Evolutionary conservation across 441 rosid species (phyloP).

Genomic region (Erysimum cheiri): DNA sequence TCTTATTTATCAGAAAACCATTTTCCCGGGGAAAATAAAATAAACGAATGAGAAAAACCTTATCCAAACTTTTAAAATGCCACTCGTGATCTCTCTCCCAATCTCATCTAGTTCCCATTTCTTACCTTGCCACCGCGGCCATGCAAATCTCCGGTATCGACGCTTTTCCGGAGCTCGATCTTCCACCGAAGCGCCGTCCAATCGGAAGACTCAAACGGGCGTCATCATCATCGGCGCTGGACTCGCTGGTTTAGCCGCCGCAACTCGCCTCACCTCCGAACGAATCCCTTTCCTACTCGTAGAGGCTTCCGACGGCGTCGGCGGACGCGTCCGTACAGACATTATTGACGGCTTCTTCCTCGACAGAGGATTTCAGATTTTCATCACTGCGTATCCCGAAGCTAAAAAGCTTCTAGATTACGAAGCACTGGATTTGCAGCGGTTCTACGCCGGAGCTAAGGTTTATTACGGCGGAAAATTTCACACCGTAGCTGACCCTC

Average conservation of each 20-base stretch:
- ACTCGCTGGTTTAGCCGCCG: slow-evolving; percentile 90
- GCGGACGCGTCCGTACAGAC: slow-evolving; percentile 91
- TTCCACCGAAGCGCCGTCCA: slow-evolving; percentile 24
- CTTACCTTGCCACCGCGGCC: slow-evolving; percentile 33
- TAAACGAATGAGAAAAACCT: slow-evolving; percentile 23
- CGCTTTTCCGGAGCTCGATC: slow-evolving; percentile 37
- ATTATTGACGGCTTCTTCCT: slow-evolving; percentile 75
- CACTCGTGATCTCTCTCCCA: slow-evolving; percentile 42
- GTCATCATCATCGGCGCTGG: slow-evolving; percentile 84
- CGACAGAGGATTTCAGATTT: slow-evolving; percentile 95
- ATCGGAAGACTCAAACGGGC: slow-evolving; percentile 25
- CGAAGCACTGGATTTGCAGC: slow-evolving; percentile 54
- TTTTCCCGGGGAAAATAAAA: slow-evolving; percentile 20
- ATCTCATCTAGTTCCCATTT: slow-evolving; percentile 36
- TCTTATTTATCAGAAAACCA: neutral
- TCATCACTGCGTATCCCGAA: slow-evolving; percentile 92
- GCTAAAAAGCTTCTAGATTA: slow-evolving; percentile 77
- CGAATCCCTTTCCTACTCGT: slow-evolving; percentile 71
- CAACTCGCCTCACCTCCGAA: slow-evolving; percentile 61
- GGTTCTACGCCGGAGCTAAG: slow-evolving; percentile 82
- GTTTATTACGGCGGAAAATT: slow-evolving; percentile 65
- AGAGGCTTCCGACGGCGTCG: slow-evolving; percentile 84
- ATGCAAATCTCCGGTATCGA: slow-evolving; percentile 26
- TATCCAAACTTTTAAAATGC: slow-evolving; percentile 47
- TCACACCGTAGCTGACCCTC: slow-evolving; percentile 87